Conservation (phyloP, 176 grass and related monocot species). For the Aegilops sharonensis region DNA sequence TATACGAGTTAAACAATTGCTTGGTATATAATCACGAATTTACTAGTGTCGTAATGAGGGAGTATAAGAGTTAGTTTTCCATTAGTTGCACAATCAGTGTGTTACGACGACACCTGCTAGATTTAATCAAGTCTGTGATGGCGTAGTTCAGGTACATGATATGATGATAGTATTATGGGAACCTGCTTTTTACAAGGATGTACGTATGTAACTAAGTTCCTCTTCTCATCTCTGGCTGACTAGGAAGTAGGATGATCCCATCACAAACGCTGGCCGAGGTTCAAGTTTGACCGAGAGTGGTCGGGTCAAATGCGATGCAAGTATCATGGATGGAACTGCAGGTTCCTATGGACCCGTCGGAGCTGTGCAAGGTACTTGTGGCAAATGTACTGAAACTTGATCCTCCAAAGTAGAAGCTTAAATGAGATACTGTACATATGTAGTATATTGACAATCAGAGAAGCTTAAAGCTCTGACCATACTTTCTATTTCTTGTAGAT, state of each 20-base stretch:
- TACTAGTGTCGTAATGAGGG: neutral
- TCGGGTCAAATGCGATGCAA: constrained; percentile 84
- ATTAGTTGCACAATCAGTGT: neutral
- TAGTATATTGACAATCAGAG: neutral
- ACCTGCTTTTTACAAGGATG: constrained; percentile 11
- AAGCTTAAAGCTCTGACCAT: neutral
- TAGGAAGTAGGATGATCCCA: constrained; percentile 94
- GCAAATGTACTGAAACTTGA: constrained; percentile 1
- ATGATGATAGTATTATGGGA: neutral
- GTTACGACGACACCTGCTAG: neutral
- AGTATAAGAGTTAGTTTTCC: neutral
- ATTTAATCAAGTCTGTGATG: neutral
- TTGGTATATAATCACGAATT: neutral
- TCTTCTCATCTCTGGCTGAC: constrained; percentile 24
- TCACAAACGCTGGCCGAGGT: constrained; percentile 77
- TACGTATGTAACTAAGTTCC: neutral
- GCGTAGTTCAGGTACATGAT: neutral
- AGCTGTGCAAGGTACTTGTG: constrained; percentile 74
- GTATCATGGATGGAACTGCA: constrained; percentile 89
- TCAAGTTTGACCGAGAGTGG: constrained; percentile 87
- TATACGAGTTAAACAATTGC: neutral
- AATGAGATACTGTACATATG: neutral
- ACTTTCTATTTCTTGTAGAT: constrained; percentile 62
- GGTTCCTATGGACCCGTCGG: constrained; percentile 78
- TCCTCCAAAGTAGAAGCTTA: neutral